Evolutionary conservation across 148 eudicot species (phyloP).

Genomic region (Camellia granthamiana): DNA sequence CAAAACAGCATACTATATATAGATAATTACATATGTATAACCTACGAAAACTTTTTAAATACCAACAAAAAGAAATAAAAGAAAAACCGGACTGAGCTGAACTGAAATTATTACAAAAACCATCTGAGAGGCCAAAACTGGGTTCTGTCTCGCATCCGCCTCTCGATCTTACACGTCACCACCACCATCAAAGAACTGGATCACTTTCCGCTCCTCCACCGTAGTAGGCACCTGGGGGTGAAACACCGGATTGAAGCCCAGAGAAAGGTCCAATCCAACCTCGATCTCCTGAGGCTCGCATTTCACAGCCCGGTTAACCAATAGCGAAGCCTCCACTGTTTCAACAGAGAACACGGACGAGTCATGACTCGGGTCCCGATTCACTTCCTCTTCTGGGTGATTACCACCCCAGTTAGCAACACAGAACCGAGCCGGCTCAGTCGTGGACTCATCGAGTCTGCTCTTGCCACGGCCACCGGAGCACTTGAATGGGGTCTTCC

Average conservation of each 20-base stretch:
- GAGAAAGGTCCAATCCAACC: conserved; percentile 25
- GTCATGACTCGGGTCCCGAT: conserved; percentile 24
- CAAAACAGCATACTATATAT: not conserved
- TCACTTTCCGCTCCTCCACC: not conserved
- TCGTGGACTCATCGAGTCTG: not conserved
- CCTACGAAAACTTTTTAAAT: not conserved
- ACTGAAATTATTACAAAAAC: not conserved
- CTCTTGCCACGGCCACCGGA: conserved; percentile 12
- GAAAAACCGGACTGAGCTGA: too few species aligned
- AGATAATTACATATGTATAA: not conserved
- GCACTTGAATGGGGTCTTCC: conserved; percentile 18
- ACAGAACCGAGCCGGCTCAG: conserved; percentile 12
- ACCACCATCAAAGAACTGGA: not conserved
- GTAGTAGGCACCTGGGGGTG: not conserved
- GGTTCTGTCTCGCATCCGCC: not conserved
- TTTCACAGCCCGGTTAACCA: conserved; percentile 24
- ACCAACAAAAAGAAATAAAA: not conserved
- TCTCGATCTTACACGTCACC: conserved; percentile 7
- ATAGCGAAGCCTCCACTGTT: conserved; percentile 29
- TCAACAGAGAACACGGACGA: conserved; percentile 36
- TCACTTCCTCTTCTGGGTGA: conserved; percentile 1
- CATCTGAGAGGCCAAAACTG: not conserved
- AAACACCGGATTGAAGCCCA: conserved; percentile 20
- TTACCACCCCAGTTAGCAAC: conserved; percentile 20
- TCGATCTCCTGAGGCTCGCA: conserved; percentile 3